Percentiles rank a stretch among this genome's conserved stretches.
phyloP scores from a whole-genome alignment of 2,329 filamentous ascomycete species.

The Cordyceps cicadae region DNA sequence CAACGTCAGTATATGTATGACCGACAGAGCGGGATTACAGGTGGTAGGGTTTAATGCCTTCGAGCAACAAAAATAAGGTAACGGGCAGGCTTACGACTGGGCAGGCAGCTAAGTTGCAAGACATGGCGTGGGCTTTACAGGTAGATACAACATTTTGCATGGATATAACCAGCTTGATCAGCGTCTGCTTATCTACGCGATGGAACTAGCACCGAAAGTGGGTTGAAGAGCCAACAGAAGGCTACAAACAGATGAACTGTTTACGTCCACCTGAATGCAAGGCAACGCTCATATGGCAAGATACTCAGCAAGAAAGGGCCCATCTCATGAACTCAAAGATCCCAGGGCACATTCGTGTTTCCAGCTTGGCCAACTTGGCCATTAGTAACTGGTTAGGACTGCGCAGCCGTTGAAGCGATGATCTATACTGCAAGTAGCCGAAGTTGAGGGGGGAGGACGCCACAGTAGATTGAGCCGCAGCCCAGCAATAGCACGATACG shows the following conservation, averaged over 20 bases:
- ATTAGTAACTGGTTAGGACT: not conserved
- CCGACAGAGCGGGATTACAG: no score
- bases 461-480: not conserved
- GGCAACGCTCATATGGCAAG: no score
- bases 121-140: no score
- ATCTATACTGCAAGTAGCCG: not conserved
- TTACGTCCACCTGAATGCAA: no score
- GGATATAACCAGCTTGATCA: not conserved
- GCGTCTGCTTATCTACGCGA: not conserved
- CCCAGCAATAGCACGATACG: not conserved
- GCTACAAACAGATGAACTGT: not conserved
- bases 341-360: not conserved
- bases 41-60: no score
- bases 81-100: not conserved
- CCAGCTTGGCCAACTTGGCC: not conserved
- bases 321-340: not conserved
- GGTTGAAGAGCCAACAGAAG: not conserved
- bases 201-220: not conserved
- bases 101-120: no score
- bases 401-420: not conserved
- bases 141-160: no score
- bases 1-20: not conserved
- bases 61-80: not conserved
- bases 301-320: no score
- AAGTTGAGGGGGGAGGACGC: not conserved